Base-by-base conservation (phyloP, 352 stramenopile genomes). In the Phytophthora megakarya region DNA sequence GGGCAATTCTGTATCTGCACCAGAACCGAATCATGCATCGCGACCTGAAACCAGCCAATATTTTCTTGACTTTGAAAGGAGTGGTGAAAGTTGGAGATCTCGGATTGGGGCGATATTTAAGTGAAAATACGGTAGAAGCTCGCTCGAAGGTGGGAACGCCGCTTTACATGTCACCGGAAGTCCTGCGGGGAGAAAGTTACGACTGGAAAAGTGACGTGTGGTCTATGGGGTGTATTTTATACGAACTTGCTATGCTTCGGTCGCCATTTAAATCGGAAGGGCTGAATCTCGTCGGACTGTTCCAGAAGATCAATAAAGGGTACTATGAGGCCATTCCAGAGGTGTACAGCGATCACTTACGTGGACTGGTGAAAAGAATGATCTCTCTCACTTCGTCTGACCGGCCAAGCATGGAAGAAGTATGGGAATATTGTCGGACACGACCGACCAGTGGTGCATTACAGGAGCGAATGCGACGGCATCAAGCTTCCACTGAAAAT, bases 191-290 rank as follows among this genome's bases (percentile, higher is more conserved):
- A 15, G 85, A 97, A 49, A 88, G 90, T 21, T 98, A 98, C 68
- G 92, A 98, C 62, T 98, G 88, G 88, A 98, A 98, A 67, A 97
- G 85, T 54, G 96, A 99, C 67, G 88, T 98, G 3, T 99, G 96
- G 96, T 95, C 78, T 28, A 80, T 99, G 33, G 96, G 96, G 3
- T 98, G 96, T 61, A 92, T 98, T 46, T 78, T 98, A 25, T 99
- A 98, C 70, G 96, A 99, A 69, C 77, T 99, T 4, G 91, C 92
- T 6, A 97, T 97, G 88, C 81, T 98, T 12, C 82, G 86, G 3
- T 97, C 92, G 18, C 96, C 96, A 12, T 98, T 98, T 68, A 98
- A 98, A 58, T 83, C 81, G 6, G 90, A 98, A 58, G 92, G 89
- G 0, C 73, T 98, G 19, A 96, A 97, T 44, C 76, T 98, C 3